These are phyloP conservation scores for Saxispiralis lemnorum DNA, from an alignment of 495 filamentous ascomycete species.

Conservation along the genomic window DNA sequence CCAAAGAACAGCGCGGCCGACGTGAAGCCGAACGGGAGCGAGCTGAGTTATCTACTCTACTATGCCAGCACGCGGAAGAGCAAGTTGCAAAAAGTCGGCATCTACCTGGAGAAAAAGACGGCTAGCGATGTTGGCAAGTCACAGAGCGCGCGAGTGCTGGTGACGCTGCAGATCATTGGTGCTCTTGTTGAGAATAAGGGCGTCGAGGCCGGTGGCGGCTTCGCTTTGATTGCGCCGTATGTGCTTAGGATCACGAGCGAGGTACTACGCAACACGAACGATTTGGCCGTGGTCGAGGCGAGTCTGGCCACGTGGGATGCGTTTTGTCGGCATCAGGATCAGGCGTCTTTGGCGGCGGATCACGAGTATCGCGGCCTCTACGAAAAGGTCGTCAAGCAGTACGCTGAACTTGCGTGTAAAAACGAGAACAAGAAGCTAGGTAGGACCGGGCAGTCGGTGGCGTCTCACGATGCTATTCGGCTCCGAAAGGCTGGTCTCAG, in stretches of 20 bases:
- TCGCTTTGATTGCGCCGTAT: conserved; percentile 67
- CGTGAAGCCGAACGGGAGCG: conserved; percentile 81
- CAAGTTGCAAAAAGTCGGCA: conserved; percentile 85
- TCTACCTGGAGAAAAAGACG: conserved; percentile 78
- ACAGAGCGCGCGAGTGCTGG: conserved; percentile 61
- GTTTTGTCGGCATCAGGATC: conserved; percentile 68
- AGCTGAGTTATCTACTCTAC: conserved; percentile 87
- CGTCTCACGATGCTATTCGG: conserved; percentile 57
- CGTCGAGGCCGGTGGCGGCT: conserved; percentile 46
- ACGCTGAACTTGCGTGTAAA: conserved; percentile 59
- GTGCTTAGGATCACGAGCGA: conserved; percentile 62
- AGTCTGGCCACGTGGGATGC: conserved; percentile 67
- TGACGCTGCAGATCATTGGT: conserved; percentile 72
- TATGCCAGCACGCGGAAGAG: conserved; percentile 82
- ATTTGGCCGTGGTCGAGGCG: conserved; percentile 45
- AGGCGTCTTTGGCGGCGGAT: conserved; percentile 56
- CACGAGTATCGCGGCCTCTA: conserved; percentile 70
- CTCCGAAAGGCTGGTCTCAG: conserved; percentile 67
- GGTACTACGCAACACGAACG: conserved; percentile 34
- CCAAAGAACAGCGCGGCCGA: conserved; percentile 66
- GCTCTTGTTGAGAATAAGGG: conserved; percentile 66
- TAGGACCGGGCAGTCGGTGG: conserved; percentile 24
- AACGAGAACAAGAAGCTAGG: conserved; percentile 19
- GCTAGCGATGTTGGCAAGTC: conserved; percentile 55
- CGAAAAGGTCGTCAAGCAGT: conserved; percentile 55